Evolutionary conservation across 768 basidiomycete species (phyloP).

Genomic region (Suillus brevipes): DNA sequence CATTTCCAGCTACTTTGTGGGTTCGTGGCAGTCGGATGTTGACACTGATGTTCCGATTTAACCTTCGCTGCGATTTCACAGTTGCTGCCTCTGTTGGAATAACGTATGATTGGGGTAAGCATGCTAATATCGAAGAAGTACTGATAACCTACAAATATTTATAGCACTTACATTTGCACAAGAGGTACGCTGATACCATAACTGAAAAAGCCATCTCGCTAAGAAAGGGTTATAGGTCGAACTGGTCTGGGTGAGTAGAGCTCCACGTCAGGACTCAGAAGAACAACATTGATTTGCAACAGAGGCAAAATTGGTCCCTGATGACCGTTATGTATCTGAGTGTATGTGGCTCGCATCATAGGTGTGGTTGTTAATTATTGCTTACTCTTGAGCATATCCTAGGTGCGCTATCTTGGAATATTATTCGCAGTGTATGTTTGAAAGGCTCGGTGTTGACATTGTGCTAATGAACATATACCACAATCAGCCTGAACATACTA

Average conservation of each 20-base stretch:
- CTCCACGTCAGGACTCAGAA: neutral
- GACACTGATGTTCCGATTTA: neutral
- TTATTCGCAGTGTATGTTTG: neutral
- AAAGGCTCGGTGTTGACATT: neutral
- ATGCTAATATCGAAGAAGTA: neutral
- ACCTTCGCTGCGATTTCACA: neutral
- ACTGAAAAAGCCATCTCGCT: neutral
- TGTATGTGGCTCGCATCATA: neutral
- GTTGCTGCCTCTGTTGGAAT: neutral
- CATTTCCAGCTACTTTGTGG: neutral
- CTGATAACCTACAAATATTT: neutral
- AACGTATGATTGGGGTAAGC: neutral
- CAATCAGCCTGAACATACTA: neutral
- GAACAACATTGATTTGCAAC: neutral
- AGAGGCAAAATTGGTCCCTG: neutral
- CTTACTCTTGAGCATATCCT: neutral
- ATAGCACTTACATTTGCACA: neutral
- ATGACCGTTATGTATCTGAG: neutral
- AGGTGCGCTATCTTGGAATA: neutral
- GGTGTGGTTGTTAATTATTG: neutral
- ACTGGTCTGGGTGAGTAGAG: neutral
- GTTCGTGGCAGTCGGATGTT: neutral
- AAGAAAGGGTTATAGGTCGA: neutral
- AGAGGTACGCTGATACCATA: neutral
- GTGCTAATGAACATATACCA: neutral